phyloP scores from a whole-genome alignment of 164 flowering plant species.

The Berberis vulgaris region DNA sequence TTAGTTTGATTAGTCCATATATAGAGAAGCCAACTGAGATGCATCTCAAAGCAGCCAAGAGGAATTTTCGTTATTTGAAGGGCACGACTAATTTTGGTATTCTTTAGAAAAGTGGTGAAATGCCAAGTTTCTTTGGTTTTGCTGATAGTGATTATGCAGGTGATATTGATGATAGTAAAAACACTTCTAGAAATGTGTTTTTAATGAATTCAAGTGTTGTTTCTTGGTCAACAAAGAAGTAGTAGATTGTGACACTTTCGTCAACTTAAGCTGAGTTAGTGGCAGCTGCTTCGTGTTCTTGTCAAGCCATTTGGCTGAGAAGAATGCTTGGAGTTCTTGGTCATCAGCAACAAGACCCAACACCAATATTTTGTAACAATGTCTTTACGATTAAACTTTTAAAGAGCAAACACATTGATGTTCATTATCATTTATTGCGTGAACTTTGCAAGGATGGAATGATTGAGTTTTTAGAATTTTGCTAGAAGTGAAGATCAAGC shows the following conservation, averaged over 20 bases:
- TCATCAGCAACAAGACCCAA: not conserved
- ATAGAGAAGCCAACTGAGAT: not conserved
- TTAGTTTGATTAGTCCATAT: not conserved
- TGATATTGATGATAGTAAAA: not conserved
- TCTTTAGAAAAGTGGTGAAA: not conserved
- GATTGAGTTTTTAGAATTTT: not conserved
- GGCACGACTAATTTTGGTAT: not conserved
- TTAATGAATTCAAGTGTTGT: not conserved
- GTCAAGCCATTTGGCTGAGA: slow-evolving; percentile 2
- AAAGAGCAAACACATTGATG: not conserved
- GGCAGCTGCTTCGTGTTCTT: not conserved
- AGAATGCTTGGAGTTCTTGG: slow-evolving; percentile 2
- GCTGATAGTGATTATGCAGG: not conserved
- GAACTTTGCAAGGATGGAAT: not conserved
- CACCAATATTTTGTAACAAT: slow-evolving; percentile 6
- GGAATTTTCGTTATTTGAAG: not conserved
- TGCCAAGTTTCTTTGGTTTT: not conserved
- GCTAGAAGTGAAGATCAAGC: too few species aligned
- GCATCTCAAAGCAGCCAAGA: not conserved
- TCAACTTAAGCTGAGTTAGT: not conserved
- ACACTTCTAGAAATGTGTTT: not conserved
- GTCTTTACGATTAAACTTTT: not conserved
- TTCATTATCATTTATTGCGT: not conserved
- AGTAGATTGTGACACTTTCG: not conserved
- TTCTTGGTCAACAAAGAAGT: not conserved